Percentiles rank a stretch among this genome's conserved stretches.
Conservation (phyloP, 352 stramenopile species). For the Pythium myriotylum region DNA sequence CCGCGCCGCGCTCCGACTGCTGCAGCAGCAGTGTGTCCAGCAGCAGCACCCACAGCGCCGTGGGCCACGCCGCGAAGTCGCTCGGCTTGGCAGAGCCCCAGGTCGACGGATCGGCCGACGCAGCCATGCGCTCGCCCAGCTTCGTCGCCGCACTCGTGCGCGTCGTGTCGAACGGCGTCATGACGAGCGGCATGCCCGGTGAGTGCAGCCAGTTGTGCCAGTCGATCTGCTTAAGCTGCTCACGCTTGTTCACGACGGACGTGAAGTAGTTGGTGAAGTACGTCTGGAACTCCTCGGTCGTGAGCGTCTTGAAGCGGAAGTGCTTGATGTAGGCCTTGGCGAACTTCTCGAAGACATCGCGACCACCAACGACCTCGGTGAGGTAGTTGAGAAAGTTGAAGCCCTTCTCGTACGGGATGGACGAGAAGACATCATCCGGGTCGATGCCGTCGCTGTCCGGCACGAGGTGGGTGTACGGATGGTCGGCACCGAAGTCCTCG, state of each 20-base stretch:
- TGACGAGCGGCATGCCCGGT: too few species aligned
- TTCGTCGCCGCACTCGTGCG: too few species aligned
- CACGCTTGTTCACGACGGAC: constrained; percentile 16
- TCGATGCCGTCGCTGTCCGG: constrained; percentile 79
- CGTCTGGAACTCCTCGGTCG: constrained; percentile 56
- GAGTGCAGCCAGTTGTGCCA: too few species aligned
- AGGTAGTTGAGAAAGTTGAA: constrained; percentile 49
- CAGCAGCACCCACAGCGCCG: too few species aligned
- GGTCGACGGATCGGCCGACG: too few species aligned
- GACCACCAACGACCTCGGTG: constrained; percentile 32
- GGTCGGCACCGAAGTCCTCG: constrained; percentile 34
- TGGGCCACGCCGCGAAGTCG: too few species aligned
- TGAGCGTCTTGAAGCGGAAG: constrained; percentile 83
- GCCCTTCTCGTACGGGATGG: constrained; percentile 84
- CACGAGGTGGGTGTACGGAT: constrained; percentile 73
- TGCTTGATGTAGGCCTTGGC: constrained; percentile 83
- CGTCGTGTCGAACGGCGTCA: too few species aligned
- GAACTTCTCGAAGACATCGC: constrained; percentile 57
- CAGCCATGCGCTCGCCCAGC: too few species aligned
- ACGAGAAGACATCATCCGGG: constrained; percentile 90
- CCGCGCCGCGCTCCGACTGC: too few species aligned
- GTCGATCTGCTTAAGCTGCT: too few species aligned
- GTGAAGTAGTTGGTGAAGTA: constrained; percentile 67
- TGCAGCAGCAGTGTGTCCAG: too few species aligned
- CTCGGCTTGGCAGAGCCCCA: too few species aligned